phyloP scores from a whole-genome alignment of 306 rosid species.

The cucumber (Cucumis sativus) region DNA sequence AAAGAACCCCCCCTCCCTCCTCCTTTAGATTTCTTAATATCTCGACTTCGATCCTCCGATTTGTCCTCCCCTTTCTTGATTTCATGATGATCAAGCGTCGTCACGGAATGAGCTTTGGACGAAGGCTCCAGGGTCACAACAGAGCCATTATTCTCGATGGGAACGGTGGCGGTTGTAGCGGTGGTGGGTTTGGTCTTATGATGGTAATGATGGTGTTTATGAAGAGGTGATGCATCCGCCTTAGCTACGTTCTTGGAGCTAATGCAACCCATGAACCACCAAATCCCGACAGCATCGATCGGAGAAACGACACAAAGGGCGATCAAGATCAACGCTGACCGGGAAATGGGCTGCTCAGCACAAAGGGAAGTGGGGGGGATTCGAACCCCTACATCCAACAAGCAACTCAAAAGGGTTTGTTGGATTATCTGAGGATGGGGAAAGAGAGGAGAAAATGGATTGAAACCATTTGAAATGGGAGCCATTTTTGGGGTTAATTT shows the following conservation, averaged over 20 bases:
- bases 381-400: slow-evolving; percentile 24
- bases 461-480: neutral
- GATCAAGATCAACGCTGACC: slow-evolving; percentile 17
- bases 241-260: slow-evolving; percentile 41
- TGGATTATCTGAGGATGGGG: neutral
- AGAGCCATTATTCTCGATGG: slow-evolving; percentile 14
- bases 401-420: slow-evolving; percentile 20
- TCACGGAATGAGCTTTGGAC: slow-evolving; percentile 13
- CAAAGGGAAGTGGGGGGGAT: neutral
- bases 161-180: neutral
- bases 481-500: slow-evolving; percentile 4
- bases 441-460: neutral
- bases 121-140: slow-evolving; percentile 3
- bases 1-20: slow-evolving; percentile 32
- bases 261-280: slow-evolving; percentile 76
- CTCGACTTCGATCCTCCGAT: slow-evolving; percentile 27
- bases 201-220: neutral
- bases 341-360: slow-evolving; percentile 21
- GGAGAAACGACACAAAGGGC: neutral
- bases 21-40: slow-evolving; percentile 28
- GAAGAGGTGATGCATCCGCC: slow-evolving; percentile 11
- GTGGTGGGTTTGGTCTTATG: neutral
- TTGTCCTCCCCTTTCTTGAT: slow-evolving; percentile 8
- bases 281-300: slow-evolving; percentile 29
- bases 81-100: neutral